Conservation (phyloP, 352 stramenopile species). For the Lagenidium sp. region DNA sequence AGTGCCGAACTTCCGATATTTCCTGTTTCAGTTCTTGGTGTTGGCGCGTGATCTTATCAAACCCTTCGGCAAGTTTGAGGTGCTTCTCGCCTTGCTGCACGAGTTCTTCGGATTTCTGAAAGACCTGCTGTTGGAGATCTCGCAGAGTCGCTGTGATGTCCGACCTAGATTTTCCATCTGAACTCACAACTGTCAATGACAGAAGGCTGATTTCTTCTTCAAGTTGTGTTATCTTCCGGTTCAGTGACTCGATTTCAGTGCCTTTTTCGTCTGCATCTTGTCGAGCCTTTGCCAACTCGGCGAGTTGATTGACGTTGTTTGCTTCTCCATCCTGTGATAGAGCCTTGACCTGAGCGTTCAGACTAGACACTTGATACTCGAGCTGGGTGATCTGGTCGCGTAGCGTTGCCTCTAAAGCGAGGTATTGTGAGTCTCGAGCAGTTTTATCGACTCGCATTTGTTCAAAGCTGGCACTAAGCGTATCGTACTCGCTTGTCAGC, state of each 20-base stretch:
- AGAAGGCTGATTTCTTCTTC: conserved; percentile 46
- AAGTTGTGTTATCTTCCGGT: conserved; percentile 25
- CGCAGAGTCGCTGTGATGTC: conserved; percentile 14
- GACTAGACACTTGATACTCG: conserved; percentile 13
- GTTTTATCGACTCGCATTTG: conserved; percentile 17
- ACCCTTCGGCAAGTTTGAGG: conserved; percentile 26
- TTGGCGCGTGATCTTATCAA: conserved; percentile 33
- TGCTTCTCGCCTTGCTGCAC: conserved; percentile 69
- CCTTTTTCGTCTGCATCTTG: conserved; percentile 28
- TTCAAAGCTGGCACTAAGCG: conserved; percentile 24
- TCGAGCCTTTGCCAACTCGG: conserved; percentile 16
- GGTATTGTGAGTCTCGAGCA: no score
- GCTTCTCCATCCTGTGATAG: conserved; percentile 9
- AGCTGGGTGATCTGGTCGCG: conserved; percentile 16
- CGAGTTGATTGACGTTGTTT: conserved; percentile 16
- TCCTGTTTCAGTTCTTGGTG: conserved; percentile 40
- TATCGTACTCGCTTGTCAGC: conserved; percentile 44
- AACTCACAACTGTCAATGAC: conserved; percentile 15
- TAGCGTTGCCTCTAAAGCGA: background rate
- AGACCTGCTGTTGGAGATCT: conserved; percentile 62
- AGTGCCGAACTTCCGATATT: conserved; percentile 31
- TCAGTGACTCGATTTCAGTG: conserved; percentile 19
- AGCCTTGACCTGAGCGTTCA: conserved; percentile 11
- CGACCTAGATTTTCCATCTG: conserved; percentile 12
- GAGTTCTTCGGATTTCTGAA: conserved; percentile 62